phyloP scores from a whole-genome alignment of 192 early-diverging fungal species.

The Entomortierella beljakovae region DNA sequence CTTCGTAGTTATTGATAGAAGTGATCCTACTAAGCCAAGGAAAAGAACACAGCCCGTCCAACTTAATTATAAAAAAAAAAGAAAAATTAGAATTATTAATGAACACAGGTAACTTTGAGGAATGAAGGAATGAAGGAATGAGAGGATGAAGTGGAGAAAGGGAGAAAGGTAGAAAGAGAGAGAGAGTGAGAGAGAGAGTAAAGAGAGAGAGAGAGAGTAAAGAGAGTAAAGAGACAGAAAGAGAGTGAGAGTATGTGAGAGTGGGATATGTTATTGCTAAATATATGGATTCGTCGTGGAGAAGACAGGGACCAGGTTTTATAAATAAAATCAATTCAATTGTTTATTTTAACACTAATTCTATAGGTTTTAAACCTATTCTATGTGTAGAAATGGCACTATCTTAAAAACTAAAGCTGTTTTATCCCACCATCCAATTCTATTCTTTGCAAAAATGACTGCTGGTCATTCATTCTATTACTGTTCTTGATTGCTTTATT shows the following conservation, averaged over 20 bases:
- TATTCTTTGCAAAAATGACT: neutral
- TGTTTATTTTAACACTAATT: too few relatives aligned
- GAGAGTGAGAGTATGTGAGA: neutral
- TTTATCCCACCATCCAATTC: too few relatives aligned
- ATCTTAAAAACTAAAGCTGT: too few relatives aligned
- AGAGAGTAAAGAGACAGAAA: neutral
- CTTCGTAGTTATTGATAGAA: too few relatives aligned
- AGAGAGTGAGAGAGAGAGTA: neutral
- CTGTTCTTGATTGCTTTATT: neutral
- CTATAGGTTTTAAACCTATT: too few relatives aligned
- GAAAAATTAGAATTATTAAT: too few relatives aligned
- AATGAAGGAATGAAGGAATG: neutral
- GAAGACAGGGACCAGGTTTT: neutral
- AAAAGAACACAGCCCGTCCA: too few relatives aligned
- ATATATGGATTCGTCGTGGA: too few relatives aligned
- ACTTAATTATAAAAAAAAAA: too few relatives aligned
- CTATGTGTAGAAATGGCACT: too few relatives aligned
- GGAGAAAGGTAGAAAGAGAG: neutral
- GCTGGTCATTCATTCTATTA: neutral
- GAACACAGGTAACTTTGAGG: too few relatives aligned
- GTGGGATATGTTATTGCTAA: neutral
- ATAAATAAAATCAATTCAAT: neutral
- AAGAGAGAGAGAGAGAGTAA: neutral
- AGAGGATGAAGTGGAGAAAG: conserved; percentile 1
- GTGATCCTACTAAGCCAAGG: too few relatives aligned